Conservation (phyloP, 2,329 filamentous ascomycete species). For the Verticillium nonalfalfae region DNA sequence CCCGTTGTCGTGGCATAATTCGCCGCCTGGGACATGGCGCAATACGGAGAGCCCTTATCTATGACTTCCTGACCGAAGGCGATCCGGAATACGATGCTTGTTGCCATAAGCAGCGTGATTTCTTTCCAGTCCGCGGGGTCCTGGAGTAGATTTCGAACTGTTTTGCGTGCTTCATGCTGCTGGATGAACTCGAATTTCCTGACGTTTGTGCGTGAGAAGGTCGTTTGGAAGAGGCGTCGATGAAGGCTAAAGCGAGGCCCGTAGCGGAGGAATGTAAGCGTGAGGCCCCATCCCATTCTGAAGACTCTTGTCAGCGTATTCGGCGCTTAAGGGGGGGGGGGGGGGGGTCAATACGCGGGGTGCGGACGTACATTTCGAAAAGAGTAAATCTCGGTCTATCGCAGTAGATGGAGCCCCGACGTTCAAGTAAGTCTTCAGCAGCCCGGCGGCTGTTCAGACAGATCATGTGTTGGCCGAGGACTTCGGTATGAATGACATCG, state of each 20-base stretch:
- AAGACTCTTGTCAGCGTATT: not conserved
- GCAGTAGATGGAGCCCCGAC: constrained; percentile 34
- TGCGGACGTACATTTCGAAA: constrained; percentile 21
- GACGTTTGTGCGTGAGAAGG: constrained; percentile 32
- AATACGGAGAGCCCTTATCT: constrained; percentile 16
- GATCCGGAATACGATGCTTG: constrained; percentile 18
- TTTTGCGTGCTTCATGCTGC: constrained; percentile 18
- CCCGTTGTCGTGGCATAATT: constrained; percentile 19
- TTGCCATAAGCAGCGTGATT: constrained; percentile 15
- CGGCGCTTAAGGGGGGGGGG: no score
- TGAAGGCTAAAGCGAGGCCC: constrained; percentile 35
- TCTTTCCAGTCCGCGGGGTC: constrained; percentile 15
- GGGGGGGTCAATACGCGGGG: not conserved
- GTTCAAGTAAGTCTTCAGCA: constrained; percentile 37
- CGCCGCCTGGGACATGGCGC: constrained; percentile 15
- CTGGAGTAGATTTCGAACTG: constrained; percentile 16
- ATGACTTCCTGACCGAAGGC: constrained; percentile 16
- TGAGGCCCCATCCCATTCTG: constrained; percentile 37
- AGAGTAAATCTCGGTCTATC: constrained; percentile 38
- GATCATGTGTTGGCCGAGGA: constrained; percentile 26
- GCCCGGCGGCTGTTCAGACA: constrained; percentile 35
- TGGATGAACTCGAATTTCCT: constrained; percentile 26
- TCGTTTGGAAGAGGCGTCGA: constrained; percentile 34
- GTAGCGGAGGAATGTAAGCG: constrained; percentile 36
- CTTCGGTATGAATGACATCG: constrained; percentile 22